Percentiles rank a stretch among this genome's conserved stretches.
These are phyloP conservation scores for Penicillium bovifimosum DNA, from an alignment of 495 filamentous ascomycete genomes.

Conservation along the genomic window DNA sequence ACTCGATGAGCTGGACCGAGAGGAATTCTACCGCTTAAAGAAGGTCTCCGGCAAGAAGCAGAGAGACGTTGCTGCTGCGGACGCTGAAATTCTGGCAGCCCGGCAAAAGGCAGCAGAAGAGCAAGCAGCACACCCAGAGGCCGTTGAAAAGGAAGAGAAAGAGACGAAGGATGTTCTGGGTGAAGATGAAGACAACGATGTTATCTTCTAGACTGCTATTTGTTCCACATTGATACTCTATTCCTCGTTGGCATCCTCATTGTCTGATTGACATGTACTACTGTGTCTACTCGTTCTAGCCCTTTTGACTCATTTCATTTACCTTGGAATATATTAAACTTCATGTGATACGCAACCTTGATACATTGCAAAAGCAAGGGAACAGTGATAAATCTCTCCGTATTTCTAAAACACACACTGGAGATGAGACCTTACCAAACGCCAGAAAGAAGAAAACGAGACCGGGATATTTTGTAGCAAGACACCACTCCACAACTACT, in stretches of 20 bases:
- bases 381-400: constrained; percentile 10
- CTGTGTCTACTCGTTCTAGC: constrained; percentile 12
- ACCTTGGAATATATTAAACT: constrained; percentile 9
- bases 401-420: constrained; percentile 18
- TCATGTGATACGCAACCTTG: constrained; percentile 3
- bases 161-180: constrained; percentile 65
- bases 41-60: constrained; percentile 98
- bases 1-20: constrained; percentile 93
- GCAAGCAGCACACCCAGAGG: constrained; percentile 24
- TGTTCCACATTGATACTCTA: constrained; percentile 8
- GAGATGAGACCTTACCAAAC: constrained; percentile 30
- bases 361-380: constrained; percentile 1
- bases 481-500: constrained; percentile 43
- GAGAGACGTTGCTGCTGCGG: constrained; percentile 66
- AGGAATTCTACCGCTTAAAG: constrained; percentile 97
- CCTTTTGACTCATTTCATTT: constrained; percentile 3
- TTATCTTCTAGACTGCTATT: constrained; percentile 70
- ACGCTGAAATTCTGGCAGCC: constrained; percentile 64
- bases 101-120: constrained; percentile 44
- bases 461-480: constrained; percentile 14
- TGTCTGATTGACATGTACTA: constrained; percentile 21
- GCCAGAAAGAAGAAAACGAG: constrained; percentile 25
- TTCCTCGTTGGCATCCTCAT: constrained; percentile 11
- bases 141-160: constrained; percentile 19
- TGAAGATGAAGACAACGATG: constrained; percentile 84